Evolutionary conservation across 148 eudicot genomes (phyloP), one percentile per base, ranked within the genome.

Genomic region (Spergularia bocconei): DNA sequence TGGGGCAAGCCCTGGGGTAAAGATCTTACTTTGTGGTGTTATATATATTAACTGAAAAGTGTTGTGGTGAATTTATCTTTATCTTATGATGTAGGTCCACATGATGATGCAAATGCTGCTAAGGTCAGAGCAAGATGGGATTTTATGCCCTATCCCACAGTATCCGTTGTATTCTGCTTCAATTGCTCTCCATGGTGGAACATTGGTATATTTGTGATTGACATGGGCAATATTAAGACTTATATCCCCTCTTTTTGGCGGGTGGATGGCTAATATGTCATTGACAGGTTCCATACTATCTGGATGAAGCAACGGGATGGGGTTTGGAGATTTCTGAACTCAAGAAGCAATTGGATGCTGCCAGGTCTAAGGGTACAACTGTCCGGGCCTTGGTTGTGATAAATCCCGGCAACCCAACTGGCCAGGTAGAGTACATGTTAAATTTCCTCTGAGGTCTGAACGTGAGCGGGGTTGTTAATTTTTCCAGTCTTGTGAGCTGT

Each of bases 401-500:
- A 65, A 95, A 95, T 82, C 98, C 98, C 25, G 98, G 97, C 74
- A 92, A 95, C 80, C 98, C 98, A 61, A 94, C 98, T 12, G 97
- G 98, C 29, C 98, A 95, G 93, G 98, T 89, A 77, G 13, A 74
- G 12, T 5, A 19, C 13, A n/a, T 58, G 67, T 57, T 44, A 69
- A 38, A 48, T 50, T 69, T 16, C 11, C 25, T 39, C 11, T 68
- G n/a, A 6, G 51, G 19, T 29, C 20, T 19, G 57, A 16, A 36
- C 12, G 13, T 62, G 4, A 10, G 53, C 51, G 62, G 13, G 58
- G 12, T 6, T 36, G 39, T 53, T 39, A 17, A 29, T 29, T 78
- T 66, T 64, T 51, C 25, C 17, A 4, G 57, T 67, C 57, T 75
- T 65, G 14, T 33, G 36, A 44, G 48, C 48, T 44, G 48, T 44